Percentiles rank a stretch among this genome's conserved stretches.
Conservation (phyloP, 441 rosid genomes). For the Raphanus hybrid region DNA sequence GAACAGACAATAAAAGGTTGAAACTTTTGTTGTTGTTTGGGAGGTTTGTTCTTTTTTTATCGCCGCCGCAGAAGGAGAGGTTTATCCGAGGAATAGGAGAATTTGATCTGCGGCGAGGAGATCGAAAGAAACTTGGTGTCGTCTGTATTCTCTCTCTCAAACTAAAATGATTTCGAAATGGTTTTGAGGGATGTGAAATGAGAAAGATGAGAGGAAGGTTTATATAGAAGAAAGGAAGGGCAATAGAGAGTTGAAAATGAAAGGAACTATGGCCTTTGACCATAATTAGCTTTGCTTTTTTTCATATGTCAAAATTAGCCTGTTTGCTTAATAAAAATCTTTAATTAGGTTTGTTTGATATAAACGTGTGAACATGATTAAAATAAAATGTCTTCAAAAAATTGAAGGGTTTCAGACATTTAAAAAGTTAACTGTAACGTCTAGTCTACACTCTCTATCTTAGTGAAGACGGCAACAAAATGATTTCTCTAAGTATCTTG, state of each 20-base stretch:
- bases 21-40: neutral
- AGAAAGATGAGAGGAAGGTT: conserved; percentile 27
- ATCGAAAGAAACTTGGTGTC: conserved; percentile 25
- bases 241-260: neutral
- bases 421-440: neutral
- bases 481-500: neutral
- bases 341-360: conserved; percentile 6
- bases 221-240: conserved; percentile 22
- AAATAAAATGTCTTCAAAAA: neutral
- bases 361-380: neutral
- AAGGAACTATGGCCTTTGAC: conserved; percentile 39
- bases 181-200: conserved; percentile 31
- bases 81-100: neutral
- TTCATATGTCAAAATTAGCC: conserved; percentile 6
- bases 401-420: neutral
- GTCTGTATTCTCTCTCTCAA: conserved; percentile 30
- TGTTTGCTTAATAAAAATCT: neutral
- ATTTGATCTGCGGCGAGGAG: conserved; percentile 32
- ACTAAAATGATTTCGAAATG: conserved; percentile 6
- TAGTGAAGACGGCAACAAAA: neutral
- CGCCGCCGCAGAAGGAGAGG: conserved; percentile 36
- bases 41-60: conserved; percentile 9
- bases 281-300: conserved; percentile 29
- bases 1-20: conserved; percentile 24
- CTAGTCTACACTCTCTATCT: neutral